phyloP scores from a whole-genome alignment of 2,329 filamentous ascomycete genomes.

The Nannizziopsis barbatae region DNA sequence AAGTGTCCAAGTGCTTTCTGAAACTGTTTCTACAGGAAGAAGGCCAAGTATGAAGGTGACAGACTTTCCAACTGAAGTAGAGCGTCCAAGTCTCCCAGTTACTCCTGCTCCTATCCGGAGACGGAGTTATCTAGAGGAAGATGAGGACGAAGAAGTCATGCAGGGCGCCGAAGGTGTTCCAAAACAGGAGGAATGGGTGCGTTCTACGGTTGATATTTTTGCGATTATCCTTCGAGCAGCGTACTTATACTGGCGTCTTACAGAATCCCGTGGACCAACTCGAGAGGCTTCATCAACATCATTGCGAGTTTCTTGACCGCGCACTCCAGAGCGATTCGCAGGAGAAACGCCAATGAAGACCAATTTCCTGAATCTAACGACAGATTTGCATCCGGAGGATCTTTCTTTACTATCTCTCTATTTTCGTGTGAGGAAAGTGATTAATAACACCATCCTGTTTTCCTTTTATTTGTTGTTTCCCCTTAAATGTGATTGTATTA shows the following conservation, averaged over 20 bases:
- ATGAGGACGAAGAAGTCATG: conserved; percentile 42
- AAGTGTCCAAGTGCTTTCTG: conserved; percentile 33
- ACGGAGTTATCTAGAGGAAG: conserved; percentile 49
- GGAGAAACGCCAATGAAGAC: background rate
- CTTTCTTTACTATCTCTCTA: too few relatives aligned
- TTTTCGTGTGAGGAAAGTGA: too few relatives aligned
- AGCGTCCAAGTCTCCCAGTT: conserved; percentile 79
- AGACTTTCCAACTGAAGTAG: conserved; percentile 72
- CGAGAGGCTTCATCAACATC: conserved; percentile 56
- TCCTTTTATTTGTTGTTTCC: too few relatives aligned
- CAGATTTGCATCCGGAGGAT: too few relatives aligned
- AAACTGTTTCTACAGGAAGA: conserved; percentile 25
- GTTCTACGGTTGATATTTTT: conserved; percentile 45
- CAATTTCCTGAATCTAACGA: too few relatives aligned
- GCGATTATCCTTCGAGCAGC: conserved; percentile 33
- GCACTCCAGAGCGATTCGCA: background rate
- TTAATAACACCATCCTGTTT: too few relatives aligned
- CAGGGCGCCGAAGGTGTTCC: conserved; percentile 74
- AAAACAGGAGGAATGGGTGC: conserved; percentile 86
- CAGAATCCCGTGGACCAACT: conserved; percentile 62
- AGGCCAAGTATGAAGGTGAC: conserved; percentile 58
- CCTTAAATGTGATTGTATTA: too few relatives aligned
- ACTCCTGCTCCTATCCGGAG: conserved; percentile 72
- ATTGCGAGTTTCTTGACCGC: conserved; percentile 49
- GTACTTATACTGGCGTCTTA: conserved; percentile 38